A percentile compares a stretch with the other conserved stretches of the same genome.
phyloP scores from a whole-genome alignment of 306 rosid genomes.

The Trifolium repens region DNA sequence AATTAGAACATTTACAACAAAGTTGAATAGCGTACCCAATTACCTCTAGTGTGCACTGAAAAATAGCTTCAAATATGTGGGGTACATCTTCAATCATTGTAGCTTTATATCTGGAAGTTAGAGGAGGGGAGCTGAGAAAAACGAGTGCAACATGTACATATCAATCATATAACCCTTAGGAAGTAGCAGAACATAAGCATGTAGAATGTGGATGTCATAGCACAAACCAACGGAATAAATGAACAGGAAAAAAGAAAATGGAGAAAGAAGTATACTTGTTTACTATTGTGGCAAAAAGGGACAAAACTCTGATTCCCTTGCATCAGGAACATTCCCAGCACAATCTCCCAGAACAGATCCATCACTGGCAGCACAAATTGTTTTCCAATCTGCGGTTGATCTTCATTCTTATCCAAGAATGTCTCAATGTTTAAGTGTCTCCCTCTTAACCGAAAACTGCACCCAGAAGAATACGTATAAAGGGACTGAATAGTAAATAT shows the following conservation, averaged over 20 bases:
- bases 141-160: background rate
- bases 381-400: constrained; percentile 93
- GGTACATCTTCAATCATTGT: constrained; percentile 95
- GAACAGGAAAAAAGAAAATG: no score
- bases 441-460: constrained; percentile 94
- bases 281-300: constrained; percentile 95
- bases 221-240: constrained; percentile 8
- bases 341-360: constrained; percentile 97
- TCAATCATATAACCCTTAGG: background rate
- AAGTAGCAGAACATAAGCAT: constrained; percentile 7
- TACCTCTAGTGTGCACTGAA: constrained; percentile 98
- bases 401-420: constrained; percentile 98
- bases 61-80: constrained; percentile 96
- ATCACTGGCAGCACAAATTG: constrained; percentile 99
- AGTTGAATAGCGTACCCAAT: constrained; percentile 31
- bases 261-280: constrained; percentile 66
- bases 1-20: background rate
- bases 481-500: background rate
- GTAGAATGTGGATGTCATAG: constrained; percentile 22
- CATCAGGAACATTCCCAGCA: constrained; percentile 97
- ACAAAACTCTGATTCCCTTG: constrained; percentile 96
- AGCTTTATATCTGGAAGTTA: constrained; percentile 70
- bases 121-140: constrained; percentile 20
- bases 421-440: constrained; percentile 95
- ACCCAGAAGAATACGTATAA: constrained; percentile 20